Evolutionary conservation across 345 rosid genomes (phyloP), one percentile per base, ranked within the genome.

Genomic region (Alliaria petiolata): DNA sequence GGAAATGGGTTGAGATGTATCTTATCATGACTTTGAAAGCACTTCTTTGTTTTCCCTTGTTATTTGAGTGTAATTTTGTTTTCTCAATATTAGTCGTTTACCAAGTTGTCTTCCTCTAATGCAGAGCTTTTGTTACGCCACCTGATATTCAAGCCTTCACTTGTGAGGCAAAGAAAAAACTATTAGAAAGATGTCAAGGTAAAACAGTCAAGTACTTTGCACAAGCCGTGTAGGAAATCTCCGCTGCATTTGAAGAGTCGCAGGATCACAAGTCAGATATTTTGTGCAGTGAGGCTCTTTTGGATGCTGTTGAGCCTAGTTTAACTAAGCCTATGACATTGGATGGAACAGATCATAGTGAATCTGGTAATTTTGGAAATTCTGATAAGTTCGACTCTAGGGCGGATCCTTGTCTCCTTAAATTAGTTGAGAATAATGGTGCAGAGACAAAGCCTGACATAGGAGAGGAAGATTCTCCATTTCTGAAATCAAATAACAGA

Each of bases 101-200:
- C 69, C 46, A 58, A 66, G 46, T 58, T 63, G 64, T 81, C 38
- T 71, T 69, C 36, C 39, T 75, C 20, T 34, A 26, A 36, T 68
- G 78, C 95, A 95, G 98, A 75, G 98, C 83, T 74, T 95, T 88
- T 82, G 89, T 95, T 79, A 80, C 90, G 6, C 87, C 96, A 20
- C 80, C 77, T 56, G 93, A 95, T 83, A 89, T 91, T 63, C 92
- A 89, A 80, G 82, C 77, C 20, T 91, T 95, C 75, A 91, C 88
- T 65, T 81, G 70, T 79, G 99, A 95, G 74, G 46, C 89, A 11
- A 91, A 88, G 91, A 82, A 55, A 62, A 88, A 84, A 71, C 69
- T 95, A 71, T 65, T 75, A 14, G 79, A 82, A 67, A 80, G 86
- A 67, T 87, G 91, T 75, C 85, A 87, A 79, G 87, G 86, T 71